Evolutionary conservation across 768 basidiomycete species (phyloP).

Genomic region (Amanita pallidorosea): DNA sequence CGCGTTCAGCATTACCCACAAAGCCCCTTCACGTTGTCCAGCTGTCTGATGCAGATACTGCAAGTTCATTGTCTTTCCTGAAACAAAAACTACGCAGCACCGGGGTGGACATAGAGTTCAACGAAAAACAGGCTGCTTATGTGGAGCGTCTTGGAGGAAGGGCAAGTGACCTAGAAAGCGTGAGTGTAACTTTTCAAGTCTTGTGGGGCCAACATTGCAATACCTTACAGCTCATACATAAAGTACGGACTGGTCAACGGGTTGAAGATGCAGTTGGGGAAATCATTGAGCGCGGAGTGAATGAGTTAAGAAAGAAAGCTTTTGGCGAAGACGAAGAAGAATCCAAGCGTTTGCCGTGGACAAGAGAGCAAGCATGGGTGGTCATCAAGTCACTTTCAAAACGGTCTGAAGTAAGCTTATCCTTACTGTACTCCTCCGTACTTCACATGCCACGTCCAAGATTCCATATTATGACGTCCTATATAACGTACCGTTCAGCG

Average conservation of each 20-base stretch:
- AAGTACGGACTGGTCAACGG: conserved; percentile 62
- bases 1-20: conserved; percentile 58
- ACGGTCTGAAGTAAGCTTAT: conserved; percentile 44
- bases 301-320: conserved; percentile 80
- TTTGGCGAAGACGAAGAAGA: conserved; percentile 93
- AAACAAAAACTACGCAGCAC: conserved; percentile 62
- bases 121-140: conserved; percentile 38
- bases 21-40: conserved; percentile 74
- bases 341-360: conserved; percentile 75
- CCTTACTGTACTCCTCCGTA: conserved; percentile 6
- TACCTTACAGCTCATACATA: conserved; percentile 63
- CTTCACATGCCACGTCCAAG: conserved; percentile 23
- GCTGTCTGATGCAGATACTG: conserved; percentile 76
- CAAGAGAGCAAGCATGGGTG: conserved; percentile 79
- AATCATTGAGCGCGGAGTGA: conserved; percentile 68
- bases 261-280: conserved; percentile 84
- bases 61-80: conserved; percentile 73
- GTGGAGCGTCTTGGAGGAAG: conserved; percentile 82
- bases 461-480: conserved; percentile 76
- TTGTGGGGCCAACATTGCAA: neutral
- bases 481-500: conserved; percentile 82
- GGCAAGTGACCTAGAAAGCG: conserved; percentile 80
- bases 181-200: conserved; percentile 23
- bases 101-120: conserved; percentile 42
- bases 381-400: conserved; percentile 66